Percentiles rank a stretch among this genome's conserved stretches.
phyloP scores from a whole-genome alignment of 495 filamentous ascomycete genomes.

The Penicillium longicatenatum region DNA sequence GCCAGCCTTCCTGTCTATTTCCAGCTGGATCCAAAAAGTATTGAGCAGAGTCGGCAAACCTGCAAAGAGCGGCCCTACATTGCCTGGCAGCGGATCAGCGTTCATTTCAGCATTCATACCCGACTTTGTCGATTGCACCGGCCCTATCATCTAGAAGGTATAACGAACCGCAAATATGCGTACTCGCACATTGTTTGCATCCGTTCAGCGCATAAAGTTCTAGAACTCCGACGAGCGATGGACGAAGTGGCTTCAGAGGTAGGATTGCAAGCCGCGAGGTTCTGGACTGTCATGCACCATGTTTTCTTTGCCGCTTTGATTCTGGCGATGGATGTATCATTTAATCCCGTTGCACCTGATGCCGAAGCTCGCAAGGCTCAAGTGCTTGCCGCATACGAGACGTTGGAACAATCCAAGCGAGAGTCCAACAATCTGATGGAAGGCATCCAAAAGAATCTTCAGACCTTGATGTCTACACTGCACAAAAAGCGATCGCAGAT shows the following conservation, averaged over 20 bases:
- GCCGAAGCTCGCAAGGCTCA: slow-evolving; percentile 24
- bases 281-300: slow-evolving; percentile 31
- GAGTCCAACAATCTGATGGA: slow-evolving; percentile 26
- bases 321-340: slow-evolving; percentile 32
- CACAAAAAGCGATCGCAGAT: slow-evolving; percentile 17
- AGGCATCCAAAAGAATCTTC: slow-evolving; percentile 29
- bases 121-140: slow-evolving; percentile 35
- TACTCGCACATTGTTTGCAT: slow-evolving; percentile 32
- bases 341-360: slow-evolving; percentile 26
- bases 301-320: slow-evolving; percentile 33
- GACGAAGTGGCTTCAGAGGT: slow-evolving; percentile 21
- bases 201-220: slow-evolving; percentile 28
- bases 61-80: slow-evolving; percentile 29
- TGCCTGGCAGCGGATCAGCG: slow-evolving; percentile 21
- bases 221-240: slow-evolving; percentile 30
- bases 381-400: slow-evolving; percentile 27
- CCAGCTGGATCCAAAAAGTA: slow-evolving; percentile 21
- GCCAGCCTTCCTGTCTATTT: slow-evolving; percentile 25
- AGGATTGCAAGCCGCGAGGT: slow-evolving; percentile 18
- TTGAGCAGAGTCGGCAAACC: slow-evolving; percentile 22
- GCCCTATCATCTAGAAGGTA: slow-evolving; percentile 30
- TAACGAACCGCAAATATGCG: slow-evolving; percentile 29
- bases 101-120: slow-evolving; percentile 28
- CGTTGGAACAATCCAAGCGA: slow-evolving; percentile 24
- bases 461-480: slow-evolving; percentile 29